Evolutionary conservation across 2,329 filamentous ascomycete species (phyloP).

Genomic region (Clarireedia monteithiana): DNA sequence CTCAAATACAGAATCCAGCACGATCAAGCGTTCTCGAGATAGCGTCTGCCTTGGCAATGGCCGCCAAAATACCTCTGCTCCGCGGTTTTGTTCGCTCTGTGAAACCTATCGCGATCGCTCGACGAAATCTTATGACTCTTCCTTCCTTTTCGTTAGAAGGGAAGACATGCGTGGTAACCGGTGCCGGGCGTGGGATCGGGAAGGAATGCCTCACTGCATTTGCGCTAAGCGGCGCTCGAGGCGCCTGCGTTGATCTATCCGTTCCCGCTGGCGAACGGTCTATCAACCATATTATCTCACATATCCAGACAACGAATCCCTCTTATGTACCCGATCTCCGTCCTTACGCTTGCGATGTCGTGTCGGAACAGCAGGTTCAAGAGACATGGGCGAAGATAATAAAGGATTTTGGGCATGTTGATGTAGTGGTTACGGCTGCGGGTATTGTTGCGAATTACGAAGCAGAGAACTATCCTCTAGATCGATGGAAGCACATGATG

Average conservation of each 20-base stretch:
- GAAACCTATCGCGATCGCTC: background rate
- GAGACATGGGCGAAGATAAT: conserved; percentile 31
- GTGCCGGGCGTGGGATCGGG: conserved; percentile 43
- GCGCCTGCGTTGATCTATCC: conserved; percentile 21
- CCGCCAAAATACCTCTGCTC: background rate
- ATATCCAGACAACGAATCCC: conserved; percentile 18
- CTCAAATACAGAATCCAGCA: too few species aligned
- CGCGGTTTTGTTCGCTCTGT: background rate
- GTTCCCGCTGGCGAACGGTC: conserved; percentile 17
- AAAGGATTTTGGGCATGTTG: conserved; percentile 31
- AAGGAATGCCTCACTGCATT: conserved; percentile 39
- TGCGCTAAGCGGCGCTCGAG: conserved; percentile 21
- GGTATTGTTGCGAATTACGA: conserved; percentile 32
- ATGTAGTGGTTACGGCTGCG: conserved; percentile 34
- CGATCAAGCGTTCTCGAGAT: too few species aligned
- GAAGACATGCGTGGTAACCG: conserved; percentile 41
- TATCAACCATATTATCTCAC: conserved; percentile 26
- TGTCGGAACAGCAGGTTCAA: conserved; percentile 31
- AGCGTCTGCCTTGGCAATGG: background rate
- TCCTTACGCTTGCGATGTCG: conserved; percentile 34
- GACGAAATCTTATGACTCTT: conserved; percentile 19
- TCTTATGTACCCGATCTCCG: conserved; percentile 27
- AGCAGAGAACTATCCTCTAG: conserved; percentile 29
- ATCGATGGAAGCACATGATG: conserved; percentile 30
- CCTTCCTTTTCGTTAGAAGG: conserved; percentile 36